Percentiles rank a stretch among this genome's conserved stretches.
These are phyloP conservation scores for Gentiana macrophylla DNA, from an alignment of 257 asterid species.

Conservation along the genomic window DNA sequence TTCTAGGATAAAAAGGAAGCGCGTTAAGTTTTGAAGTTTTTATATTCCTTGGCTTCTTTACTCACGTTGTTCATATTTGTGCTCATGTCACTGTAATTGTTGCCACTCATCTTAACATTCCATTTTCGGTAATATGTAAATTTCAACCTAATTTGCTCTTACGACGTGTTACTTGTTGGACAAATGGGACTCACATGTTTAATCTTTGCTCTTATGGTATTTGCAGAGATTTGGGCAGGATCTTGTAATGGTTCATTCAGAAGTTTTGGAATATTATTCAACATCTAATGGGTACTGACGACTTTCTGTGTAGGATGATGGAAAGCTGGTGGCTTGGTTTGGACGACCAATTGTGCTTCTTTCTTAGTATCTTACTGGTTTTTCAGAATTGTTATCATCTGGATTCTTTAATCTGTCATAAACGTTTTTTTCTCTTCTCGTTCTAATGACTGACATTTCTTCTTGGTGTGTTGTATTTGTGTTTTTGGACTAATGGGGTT, in stretches of 20 bases:
- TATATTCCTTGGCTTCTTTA: too few species aligned
- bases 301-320: constrained; percentile 38
- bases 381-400: constrained; percentile 19
- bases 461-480: constrained; percentile 18
- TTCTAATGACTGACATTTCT: constrained; percentile 31
- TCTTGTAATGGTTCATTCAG: constrained; percentile 19
- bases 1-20: too few species aligned
- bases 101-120: constrained; percentile 11
- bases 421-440: constrained; percentile 8
- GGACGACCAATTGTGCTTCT: constrained; percentile 29
- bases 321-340: constrained; percentile 13
- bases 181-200: constrained; percentile 94
- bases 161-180: constrained; percentile 88
- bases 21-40: too few species aligned
- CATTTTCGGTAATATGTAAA: constrained; percentile 26
- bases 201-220: constrained; percentile 87
- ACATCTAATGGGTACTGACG: constrained; percentile 28
- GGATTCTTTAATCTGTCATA: constrained; percentile 11
- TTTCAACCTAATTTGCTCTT: constrained; percentile 76
- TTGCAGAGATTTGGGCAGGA: constrained; percentile 61
- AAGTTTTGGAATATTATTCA: constrained; percentile 26
- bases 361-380: constrained; percentile 15
- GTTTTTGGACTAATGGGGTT: constrained; percentile 9
- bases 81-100: not conserved
- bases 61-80: too few species aligned